phyloP scores from a whole-genome alignment of 768 basidiomycete species.

The Trametopsis cervina region DNA sequence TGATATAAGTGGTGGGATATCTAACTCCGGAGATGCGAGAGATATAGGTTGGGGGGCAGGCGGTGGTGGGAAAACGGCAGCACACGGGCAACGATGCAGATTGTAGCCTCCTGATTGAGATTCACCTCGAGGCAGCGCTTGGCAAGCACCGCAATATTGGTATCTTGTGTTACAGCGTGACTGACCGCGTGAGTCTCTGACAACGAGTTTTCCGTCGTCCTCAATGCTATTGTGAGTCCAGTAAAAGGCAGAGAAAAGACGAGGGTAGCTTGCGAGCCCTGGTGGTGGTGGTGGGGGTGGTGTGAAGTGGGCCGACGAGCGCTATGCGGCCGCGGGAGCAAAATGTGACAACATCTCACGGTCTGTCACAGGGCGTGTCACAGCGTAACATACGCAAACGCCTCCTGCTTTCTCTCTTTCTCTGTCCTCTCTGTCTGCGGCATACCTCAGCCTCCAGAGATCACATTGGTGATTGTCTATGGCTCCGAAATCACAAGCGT shows the following conservation, averaged over 20 bases:
- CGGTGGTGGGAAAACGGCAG: not conserved
- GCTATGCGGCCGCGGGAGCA: too few species aligned
- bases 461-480: not conserved
- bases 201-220: not conserved
- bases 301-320: not conserved
- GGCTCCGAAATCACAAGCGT: not conserved
- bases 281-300: not conserved
- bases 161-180: too few species aligned
- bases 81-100: slow-evolving; percentile 3
- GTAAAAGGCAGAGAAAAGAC: not conserved
- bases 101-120: slow-evolving; percentile 1
- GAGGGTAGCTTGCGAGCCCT: not conserved
- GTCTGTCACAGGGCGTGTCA: not conserved
- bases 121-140: slow-evolving; percentile 9
- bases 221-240: not conserved
- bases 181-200: too few species aligned
- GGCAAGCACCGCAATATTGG: not conserved
- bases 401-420: not conserved
- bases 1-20: too few species aligned
- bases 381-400: not conserved
- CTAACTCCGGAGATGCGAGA: too few species aligned
- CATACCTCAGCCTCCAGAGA: not conserved
- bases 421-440: not conserved
- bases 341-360: not conserved
- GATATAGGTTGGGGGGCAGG: slow-evolving; percentile 6